phyloP scores from a whole-genome alignment of 1,139 yeast genomes.

The Yamadazyma buinensis region DNA sequence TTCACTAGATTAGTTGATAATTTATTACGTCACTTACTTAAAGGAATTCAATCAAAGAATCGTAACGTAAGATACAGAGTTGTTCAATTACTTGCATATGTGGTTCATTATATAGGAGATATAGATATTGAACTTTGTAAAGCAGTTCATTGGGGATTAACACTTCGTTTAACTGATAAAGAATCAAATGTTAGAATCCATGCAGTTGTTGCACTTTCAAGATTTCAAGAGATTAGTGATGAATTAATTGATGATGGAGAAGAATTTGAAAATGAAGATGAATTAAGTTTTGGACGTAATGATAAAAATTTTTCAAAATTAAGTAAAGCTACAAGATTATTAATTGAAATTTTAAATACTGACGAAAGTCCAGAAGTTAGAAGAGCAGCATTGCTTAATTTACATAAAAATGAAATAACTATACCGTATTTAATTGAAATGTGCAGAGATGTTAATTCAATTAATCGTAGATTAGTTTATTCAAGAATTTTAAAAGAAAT shows the following conservation, averaged over 20 bases:
- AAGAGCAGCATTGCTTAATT: constrained; percentile 73
- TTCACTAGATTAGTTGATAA: constrained; percentile 54
- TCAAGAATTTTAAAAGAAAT: constrained; percentile 68
- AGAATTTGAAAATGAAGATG: constrained; percentile 23
- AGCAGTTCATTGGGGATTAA: constrained; percentile 56
- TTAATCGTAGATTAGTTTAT: constrained; percentile 71
- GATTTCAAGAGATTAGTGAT: constrained; percentile 58
- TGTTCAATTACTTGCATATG: constrained; percentile 70
- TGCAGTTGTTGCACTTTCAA: constrained; percentile 75
- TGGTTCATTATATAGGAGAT: constrained; percentile 71
- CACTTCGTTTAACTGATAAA: constrained; percentile 68
- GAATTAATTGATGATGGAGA: constrained; percentile 27
- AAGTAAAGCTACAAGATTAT: constrained; percentile 8
- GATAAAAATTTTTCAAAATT: constrained; percentile 1
- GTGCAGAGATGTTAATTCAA: constrained; percentile 73
- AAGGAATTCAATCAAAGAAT: constrained; percentile 77
- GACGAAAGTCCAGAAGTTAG: constrained; percentile 90
- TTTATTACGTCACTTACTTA: constrained; percentile 60
- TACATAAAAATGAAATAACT: constrained; percentile 53
- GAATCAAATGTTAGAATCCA: constrained; percentile 78
- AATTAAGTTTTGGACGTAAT: constrained; percentile 21
- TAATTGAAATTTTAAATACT: constrained; percentile 50
- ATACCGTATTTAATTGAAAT: constrained; percentile 67
- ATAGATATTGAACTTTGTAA: constrained; percentile 72
- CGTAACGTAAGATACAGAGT: constrained; percentile 77